Conservation (phyloP, 1,284 basidiomycete genomes). For the Schizopora paradoxa region DNA sequence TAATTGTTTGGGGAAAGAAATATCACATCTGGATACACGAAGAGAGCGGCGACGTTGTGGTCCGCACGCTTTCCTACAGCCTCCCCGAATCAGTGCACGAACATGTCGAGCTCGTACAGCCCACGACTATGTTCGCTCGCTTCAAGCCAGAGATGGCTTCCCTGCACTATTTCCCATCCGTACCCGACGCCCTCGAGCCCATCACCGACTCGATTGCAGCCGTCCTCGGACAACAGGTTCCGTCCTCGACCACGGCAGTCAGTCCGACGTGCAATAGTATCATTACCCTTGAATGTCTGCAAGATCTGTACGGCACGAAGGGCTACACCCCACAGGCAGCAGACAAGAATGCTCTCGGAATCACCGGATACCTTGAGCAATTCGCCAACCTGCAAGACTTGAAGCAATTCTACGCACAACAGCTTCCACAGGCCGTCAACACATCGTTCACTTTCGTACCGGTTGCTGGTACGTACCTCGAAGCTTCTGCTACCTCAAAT, state of each 20-base stretch:
- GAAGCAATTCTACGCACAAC: conserved; percentile 43
- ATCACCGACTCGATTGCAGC: conserved; percentile 30
- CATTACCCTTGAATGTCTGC: conserved; percentile 35
- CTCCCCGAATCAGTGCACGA: conserved; percentile 54
- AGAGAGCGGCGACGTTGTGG: conserved; percentile 44
- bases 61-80: conserved; percentile 66
- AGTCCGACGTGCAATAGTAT: conserved; percentile 45
- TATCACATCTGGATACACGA: conserved; percentile 59
- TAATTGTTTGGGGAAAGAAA: conserved; percentile 34
- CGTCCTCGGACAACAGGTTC: conserved; percentile 22
- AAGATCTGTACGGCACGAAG: conserved; percentile 46
- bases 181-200: conserved; percentile 25
- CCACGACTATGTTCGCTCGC: conserved; percentile 66
- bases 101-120: conserved; percentile 68
- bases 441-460: conserved; percentile 41
- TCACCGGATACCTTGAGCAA: conserved; percentile 51
- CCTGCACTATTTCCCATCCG: conserved; percentile 29
- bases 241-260: conserved; percentile 33
- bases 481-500: no score
- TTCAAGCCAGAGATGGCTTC: conserved; percentile 43
- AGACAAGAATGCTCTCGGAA: conserved; percentile 43
- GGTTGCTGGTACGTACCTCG: conserved; percentile 37
- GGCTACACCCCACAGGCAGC: conserved; percentile 36
- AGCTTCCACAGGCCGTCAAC: conserved; percentile 40
- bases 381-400: conserved; percentile 55